Evolutionary conservation across 177 flowering plant genomes (phyloP), one percentile per base, ranked within the genome.

Genomic region (Vitis hybrid): DNA sequence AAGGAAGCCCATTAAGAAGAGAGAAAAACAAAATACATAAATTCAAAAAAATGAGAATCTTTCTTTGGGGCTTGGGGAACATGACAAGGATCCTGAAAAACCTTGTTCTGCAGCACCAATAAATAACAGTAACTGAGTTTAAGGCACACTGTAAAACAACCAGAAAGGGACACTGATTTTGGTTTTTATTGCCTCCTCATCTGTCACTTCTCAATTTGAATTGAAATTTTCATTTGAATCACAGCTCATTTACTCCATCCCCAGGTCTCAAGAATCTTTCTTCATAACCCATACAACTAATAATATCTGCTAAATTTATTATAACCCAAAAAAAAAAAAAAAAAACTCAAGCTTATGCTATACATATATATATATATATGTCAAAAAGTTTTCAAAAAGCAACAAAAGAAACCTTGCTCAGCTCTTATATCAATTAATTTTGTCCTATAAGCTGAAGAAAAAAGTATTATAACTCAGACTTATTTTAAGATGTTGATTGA

Each of bases 31-130:
- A 7, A n/a, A 13, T 0, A 32, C 15, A 21, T 54, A 62, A 17
- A 26, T 13, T 1, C 57, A 54, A 71, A 9, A 56, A 73, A 60
- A 64, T 60, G 51, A 75, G 74, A 74, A 72, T 75, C 75, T 15
- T 26, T 75, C 75, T 75, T 65, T 69, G 67, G 72, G 51, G 62
- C 57, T 65, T 50, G 30, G 66, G 59, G 23, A 58, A 51, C 32
- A 59, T 58, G 72, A 61, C 74, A 78, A 65, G 69, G 34, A 71
- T 30, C 58, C 39, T 58, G 64, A 65, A 59, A 63, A 71, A 65
- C 54, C 57, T 49, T 69, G 64, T 32, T 51, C 49, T 15, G 23
- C 50, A 57, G 56, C 51, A 19, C 21, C n/a, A 56, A 57, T 68
- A 21, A 68, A 68, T 59, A 15, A 14, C 6, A 51, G 34, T 51